These are phyloP conservation scores for Ophiocytium majus DNA, from an alignment of 352 stramenopile genomes.

Conservation along the genomic window DNA sequence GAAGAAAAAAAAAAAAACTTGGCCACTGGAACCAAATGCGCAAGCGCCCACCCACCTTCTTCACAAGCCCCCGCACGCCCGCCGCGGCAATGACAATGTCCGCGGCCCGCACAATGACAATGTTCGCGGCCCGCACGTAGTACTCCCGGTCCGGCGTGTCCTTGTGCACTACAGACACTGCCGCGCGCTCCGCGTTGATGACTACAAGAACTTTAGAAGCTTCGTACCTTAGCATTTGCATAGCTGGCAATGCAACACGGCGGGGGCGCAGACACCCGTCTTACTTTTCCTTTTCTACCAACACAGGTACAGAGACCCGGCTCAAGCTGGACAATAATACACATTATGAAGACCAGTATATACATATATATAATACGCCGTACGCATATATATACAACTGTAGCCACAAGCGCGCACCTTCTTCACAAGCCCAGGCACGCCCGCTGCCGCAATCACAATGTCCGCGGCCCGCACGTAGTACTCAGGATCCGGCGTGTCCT, in stretches of 20 bases:
- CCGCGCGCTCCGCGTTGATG: slow-evolving; percentile 93
- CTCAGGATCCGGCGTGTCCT: slow-evolving; percentile 80
- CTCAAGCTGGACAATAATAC: too few species aligned
- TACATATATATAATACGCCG: too few species aligned
- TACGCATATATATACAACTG: too few species aligned
- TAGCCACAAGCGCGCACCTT: slow-evolving; percentile 1
- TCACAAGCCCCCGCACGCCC: slow-evolving; percentile 88
- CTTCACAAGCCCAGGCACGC: slow-evolving; percentile 88
- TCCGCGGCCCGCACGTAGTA: slow-evolving; percentile 83
- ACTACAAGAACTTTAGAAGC: too few species aligned
- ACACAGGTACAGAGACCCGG: too few species aligned
- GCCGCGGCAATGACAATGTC: slow-evolving; percentile 96
- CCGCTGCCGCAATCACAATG: slow-evolving; percentile 93
- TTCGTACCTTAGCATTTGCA: too few species aligned
- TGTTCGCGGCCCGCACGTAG: slow-evolving; percentile 86
- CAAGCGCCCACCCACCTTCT: slow-evolving; percentile 50
- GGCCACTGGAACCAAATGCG: too few species aligned
- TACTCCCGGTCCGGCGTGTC: slow-evolving; percentile 79
- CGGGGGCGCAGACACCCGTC: too few species aligned
- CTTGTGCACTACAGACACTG: slow-evolving; percentile 95
- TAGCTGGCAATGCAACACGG: too few species aligned
- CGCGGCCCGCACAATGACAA: slow-evolving; percentile 80
- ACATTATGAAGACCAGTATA: too few species aligned
- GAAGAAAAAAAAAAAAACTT: too few species aligned
- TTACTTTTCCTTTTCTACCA: too few species aligned